Base-by-base conservation (phyloP, 2,329 filamentous ascomycete genomes). In the Pestalotiopsis sp. region DNA sequence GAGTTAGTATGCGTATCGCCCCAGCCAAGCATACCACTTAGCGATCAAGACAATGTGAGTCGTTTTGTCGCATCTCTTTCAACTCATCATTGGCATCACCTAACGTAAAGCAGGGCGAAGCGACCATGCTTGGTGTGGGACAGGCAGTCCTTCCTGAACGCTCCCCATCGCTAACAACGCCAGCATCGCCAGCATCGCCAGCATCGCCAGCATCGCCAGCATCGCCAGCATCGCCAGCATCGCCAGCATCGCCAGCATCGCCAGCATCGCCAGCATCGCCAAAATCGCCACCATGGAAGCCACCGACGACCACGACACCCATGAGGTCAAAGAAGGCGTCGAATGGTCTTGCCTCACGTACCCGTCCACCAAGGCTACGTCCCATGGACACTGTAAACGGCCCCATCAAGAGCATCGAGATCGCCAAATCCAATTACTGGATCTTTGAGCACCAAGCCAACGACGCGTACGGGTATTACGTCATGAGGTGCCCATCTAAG, bases 371-470 rank as follows among this genome's bases (percentile, higher is more conserved):
- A n/a, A 65, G 20, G 63, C 20, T 65, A 25, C 52, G 63, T 12
- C 63, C 63, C 6, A 12, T 65, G 25, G 20, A 65, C 25, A 67
- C 65, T 17, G 27, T 27, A 49, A 45, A 31, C 3, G 27, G 25
- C 12, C 41, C 62, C 7, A 68, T 69, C 31, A 68, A 63, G 9
- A 66, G 57, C 6, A 17, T 25, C 62, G 25, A 39, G 11, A 63
- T 70, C n/a, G 38, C 13, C n/a, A 70, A 65, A 36, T 58, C 49
- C 1, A 68, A 61, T n/a, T 69, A 70, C 38, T 70, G 69, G 69
- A 38, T 70, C 64, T 70, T 70, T 7, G 67, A 67, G 38, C 56
- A 67, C 36, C 17, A 20, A 12, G 57, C 38, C 56, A 25, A 14
- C 31, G 5, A 57, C n/a, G 25, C 36, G n/a, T 66, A 31, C 6